phyloP scores from a whole-genome alignment of 768 basidiomycete genomes.

The Phlebiopsis flavidoalba region DNA sequence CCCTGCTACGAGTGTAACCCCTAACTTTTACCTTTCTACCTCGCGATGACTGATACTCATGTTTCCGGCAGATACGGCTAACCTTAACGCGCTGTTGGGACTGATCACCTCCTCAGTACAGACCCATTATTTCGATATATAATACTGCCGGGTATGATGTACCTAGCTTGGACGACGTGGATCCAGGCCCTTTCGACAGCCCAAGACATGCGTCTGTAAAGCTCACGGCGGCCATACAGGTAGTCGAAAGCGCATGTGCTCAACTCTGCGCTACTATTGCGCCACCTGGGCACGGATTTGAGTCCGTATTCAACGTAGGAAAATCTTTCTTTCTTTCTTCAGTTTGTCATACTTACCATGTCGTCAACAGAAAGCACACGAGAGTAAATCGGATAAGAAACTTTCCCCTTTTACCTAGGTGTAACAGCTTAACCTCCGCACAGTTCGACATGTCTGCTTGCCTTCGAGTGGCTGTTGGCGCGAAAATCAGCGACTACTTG shows the following conservation, averaged over 20 bases:
- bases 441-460: constrained; percentile 21
- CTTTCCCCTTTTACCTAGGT: neutral
- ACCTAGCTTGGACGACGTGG: constrained; percentile 18
- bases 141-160: neutral
- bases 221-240: neutral
- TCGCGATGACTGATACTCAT: too few species aligned
- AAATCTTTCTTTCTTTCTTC: neutral
- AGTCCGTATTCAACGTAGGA: constrained; percentile 17
- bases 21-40: too few species aligned
- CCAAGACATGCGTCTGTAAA: constrained; percentile 14
- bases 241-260: constrained; percentile 18
- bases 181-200: constrained; percentile 30
- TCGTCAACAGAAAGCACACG: neutral
- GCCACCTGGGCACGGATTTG: constrained; percentile 11
- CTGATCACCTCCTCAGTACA: constrained; percentile 28
- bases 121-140: constrained; percentile 30
- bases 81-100: constrained; percentile 14
- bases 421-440: too few species aligned
- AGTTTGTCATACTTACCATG: neutral
- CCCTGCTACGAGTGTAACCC: too few species aligned
- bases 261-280: constrained; percentile 17
- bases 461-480: constrained; percentile 29
- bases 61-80: neutral
- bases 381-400: neutral
- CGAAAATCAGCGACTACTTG: constrained; percentile 35